phyloP scores from a whole-genome alignment of 2,329 filamentous ascomycete genomes.

The Cyphellophora attinorum region DNA sequence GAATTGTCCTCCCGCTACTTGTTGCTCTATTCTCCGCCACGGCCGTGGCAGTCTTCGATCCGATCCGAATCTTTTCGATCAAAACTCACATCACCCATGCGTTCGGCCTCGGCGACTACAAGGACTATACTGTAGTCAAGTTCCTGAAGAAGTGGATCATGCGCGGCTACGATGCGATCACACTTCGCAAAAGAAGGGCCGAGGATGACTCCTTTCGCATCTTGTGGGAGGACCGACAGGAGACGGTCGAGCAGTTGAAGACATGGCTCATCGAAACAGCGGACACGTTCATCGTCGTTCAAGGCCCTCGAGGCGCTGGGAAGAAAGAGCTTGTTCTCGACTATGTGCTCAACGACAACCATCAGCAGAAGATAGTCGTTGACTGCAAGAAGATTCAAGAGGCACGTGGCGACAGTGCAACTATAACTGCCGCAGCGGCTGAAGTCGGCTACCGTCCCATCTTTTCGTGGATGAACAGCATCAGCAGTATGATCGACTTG shows the following conservation, averaged over 20 bases:
- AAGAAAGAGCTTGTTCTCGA: conserved; percentile 83
- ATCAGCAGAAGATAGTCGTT: conserved; percentile 64
- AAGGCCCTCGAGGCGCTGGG: conserved; percentile 82
- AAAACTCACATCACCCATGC: conserved; percentile 74
- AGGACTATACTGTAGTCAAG: conserved; percentile 46
- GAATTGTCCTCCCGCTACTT: conserved; percentile 74
- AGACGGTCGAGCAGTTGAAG: conserved; percentile 70
- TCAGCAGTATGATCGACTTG: conserved; percentile 84
- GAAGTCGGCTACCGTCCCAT: conserved; percentile 87
- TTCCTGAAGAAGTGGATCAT: conserved; percentile 65
- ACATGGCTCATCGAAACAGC: conserved; percentile 80
- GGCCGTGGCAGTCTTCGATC: conserved; percentile 85
- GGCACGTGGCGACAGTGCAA: conserved; percentile 75
- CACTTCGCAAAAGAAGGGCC: conserved; percentile 36
- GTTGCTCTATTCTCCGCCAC: conserved; percentile 73
- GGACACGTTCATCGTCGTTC: conserved; percentile 87
- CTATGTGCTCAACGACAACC: conserved; percentile 66
- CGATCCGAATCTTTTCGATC: conserved; percentile 87
- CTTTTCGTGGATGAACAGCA: conserved; percentile 92
- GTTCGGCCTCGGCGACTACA: conserved; percentile 64
- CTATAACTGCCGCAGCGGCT: conserved; percentile 68
- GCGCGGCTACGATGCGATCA: conserved; percentile 33
- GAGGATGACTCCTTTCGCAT: conserved; percentile 64
- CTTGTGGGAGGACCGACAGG: conserved; percentile 79
- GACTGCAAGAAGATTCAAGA: conserved; percentile 93